Evolutionary conservation across 129 eudicot species (phyloP).

Genomic region (Kitagawia praeruptora): DNA sequence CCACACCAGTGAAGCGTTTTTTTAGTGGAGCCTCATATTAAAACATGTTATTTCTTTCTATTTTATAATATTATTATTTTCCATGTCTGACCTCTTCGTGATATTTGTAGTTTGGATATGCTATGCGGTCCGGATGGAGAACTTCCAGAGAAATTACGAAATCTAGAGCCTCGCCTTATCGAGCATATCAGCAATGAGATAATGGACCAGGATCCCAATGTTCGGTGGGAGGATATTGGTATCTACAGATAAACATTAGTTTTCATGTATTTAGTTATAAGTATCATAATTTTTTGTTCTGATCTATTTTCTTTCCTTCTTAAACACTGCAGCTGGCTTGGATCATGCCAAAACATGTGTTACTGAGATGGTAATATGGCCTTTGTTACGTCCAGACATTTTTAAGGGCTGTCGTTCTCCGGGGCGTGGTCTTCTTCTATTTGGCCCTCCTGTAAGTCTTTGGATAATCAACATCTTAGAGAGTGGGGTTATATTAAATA

Average conservation of each 20-base stretch:
- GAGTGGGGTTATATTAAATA: background rate
- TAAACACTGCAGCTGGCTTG: slow-evolving; percentile 60
- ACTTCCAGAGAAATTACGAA: slow-evolving; percentile 87
- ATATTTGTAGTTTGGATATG: slow-evolving; percentile 58
- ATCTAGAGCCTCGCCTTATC: slow-evolving; percentile 89
- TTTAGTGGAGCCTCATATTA: background rate
- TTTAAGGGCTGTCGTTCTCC: slow-evolving; percentile 96
- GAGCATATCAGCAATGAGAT: slow-evolving; percentile 96
- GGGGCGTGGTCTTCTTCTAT: slow-evolving; percentile 94
- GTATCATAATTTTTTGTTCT: slow-evolving; percentile 7
- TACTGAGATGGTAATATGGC: slow-evolving; percentile 97
- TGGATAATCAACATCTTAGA: background rate
- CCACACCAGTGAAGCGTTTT: slow-evolving; percentile 5
- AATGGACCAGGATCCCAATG: slow-evolving; percentile 95
- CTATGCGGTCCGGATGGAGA: slow-evolving; percentile 99
- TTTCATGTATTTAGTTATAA: background rate
- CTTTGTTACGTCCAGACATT: slow-evolving; percentile 94
- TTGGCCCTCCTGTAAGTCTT: slow-evolving; percentile 96
- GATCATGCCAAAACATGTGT: slow-evolving; percentile 98
- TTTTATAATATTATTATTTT: background rate
- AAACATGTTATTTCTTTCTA: background rate
- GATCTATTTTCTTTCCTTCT: slow-evolving; percentile 14
- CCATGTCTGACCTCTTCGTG: background rate
- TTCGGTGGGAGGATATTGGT: slow-evolving; percentile 99
- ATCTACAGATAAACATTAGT: slow-evolving; percentile 7